phyloP scores from a whole-genome alignment of 345 rosid genomes.

The Pelargonium nanum region DNA sequence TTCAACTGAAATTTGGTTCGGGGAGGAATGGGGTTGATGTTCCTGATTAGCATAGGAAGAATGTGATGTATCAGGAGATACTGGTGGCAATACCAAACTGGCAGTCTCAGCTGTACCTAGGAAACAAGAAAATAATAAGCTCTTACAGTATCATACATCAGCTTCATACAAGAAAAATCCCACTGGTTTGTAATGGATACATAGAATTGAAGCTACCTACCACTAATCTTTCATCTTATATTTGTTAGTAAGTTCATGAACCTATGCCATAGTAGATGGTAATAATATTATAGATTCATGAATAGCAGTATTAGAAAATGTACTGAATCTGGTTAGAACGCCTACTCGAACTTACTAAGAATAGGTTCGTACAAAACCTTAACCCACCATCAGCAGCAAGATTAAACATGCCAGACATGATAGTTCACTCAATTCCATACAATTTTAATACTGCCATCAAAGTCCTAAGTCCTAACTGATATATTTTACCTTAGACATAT shows the following conservation, averaged over 20 bases:
- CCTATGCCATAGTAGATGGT: background rate
- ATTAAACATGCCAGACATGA: background rate
- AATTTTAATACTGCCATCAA: background rate
- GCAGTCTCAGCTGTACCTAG: constrained; percentile 27
- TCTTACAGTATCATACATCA: constrained; percentile 9
- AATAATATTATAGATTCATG: too few species aligned
- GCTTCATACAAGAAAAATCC: background rate
- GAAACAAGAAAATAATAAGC: constrained; percentile 11
- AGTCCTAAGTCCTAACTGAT: background rate
- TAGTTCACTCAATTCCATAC: background rate
- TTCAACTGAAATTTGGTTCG: constrained; percentile 30
- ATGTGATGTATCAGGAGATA: constrained; percentile 22
- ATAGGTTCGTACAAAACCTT: too few species aligned
- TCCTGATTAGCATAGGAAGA: constrained; percentile 34
- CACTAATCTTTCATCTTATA: background rate
- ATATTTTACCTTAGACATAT: background rate
- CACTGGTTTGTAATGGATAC: background rate
- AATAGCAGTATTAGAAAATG: too few species aligned
- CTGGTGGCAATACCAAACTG: constrained; percentile 23
- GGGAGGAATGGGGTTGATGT: constrained; percentile 22
- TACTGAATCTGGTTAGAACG: background rate
- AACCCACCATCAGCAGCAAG: background rate
- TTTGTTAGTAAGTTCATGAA: background rate
- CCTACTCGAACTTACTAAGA: background rate
- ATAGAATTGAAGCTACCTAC: background rate